Percentiles rank a stretch among this genome's conserved stretches.
phyloP scores from a whole-genome alignment of 768 basidiomycete species.

The Wakefieldia striispora region DNA sequence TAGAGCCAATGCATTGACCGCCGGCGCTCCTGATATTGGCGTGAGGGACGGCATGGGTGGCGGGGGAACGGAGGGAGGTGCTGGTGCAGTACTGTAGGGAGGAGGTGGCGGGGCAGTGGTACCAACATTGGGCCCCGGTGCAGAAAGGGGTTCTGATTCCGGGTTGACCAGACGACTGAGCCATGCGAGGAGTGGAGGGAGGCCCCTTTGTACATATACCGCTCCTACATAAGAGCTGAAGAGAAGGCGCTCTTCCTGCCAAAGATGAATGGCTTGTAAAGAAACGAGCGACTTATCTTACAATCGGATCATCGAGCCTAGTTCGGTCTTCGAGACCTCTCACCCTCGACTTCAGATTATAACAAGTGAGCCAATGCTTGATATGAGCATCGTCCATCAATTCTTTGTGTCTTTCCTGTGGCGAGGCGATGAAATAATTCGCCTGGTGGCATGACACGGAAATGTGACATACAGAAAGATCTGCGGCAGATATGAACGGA shows the following conservation, averaged over 20 bases:
- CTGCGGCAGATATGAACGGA: slow-evolving; percentile 40
- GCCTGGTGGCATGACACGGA: neutral
- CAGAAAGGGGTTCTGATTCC: slow-evolving; percentile 24
- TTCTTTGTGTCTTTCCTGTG: slow-evolving; percentile 25
- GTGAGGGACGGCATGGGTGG: slow-evolving; percentile 20
- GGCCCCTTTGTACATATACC: slow-evolving; percentile 57
- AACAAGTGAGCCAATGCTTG: slow-evolving; percentile 48
- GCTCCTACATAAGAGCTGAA: slow-evolving; percentile 67
- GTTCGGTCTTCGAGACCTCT: slow-evolving; percentile 42
- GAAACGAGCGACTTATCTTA: slow-evolving; percentile 10
- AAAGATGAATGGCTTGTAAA: slow-evolving; percentile 3
- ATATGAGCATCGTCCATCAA: slow-evolving; percentile 41
- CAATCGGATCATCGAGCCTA: slow-evolving; percentile 37
- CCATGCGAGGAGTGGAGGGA: slow-evolving; percentile 51
- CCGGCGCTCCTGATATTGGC: slow-evolving; percentile 20
- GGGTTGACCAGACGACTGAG: slow-evolving; percentile 58
- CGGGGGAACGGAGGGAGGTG: slow-evolving; percentile 17
- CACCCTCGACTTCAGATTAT: slow-evolving; percentile 52
- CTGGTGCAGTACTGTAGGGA: slow-evolving; percentile 21
- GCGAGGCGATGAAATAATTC: neutral
- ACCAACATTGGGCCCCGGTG: slow-evolving; percentile 17
- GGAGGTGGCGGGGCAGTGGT: slow-evolving; percentile 20
- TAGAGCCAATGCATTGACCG: slow-evolving; percentile 41
- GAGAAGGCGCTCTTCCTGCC: slow-evolving; percentile 53
- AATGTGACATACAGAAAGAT: slow-evolving; percentile 42